Base-by-base conservation (phyloP, 2,329 filamentous ascomycete genomes). In the Aspergillus phoenicis region DNA sequence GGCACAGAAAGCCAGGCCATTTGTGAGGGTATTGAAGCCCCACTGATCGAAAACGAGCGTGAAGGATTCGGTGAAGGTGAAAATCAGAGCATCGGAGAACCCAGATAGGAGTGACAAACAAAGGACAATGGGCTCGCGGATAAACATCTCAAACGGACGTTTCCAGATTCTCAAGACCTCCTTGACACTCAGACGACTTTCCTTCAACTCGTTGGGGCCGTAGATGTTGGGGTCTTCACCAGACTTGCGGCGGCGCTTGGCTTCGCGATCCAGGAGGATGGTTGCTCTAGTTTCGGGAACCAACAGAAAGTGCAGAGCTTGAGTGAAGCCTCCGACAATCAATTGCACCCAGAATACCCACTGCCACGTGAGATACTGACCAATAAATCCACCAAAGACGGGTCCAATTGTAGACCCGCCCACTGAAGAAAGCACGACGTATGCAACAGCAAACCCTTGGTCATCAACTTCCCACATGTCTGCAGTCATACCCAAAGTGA, bases 261-360 rank as follows among this genome's bases (percentile, higher is more conserved):
- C 91, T 60, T 93, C 91, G 2, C 81, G 82, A 78, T 95, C 89
- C 82, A 96, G 87, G 80, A 95, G 83, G 62, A 93, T 85, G 5
- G 89, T 91, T 0, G 87, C 84, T 56, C 91, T 84, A 0, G 91
- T 95, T 75, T 95, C 91, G 1, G 91, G 91, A 1, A 95, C 91
- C 6, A 86, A 81, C 60, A 90, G 70, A 53, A 89, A 79, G 71
- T 93, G 90, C 4, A 90, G 70, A 4, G 85, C 17, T 70, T 93
- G 90, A 2, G 91, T 85, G 36, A 85, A 82, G 8, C 78, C 88
- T n/a, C 91, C 91, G 57, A 94, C 87, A 66, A 93, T 92, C 64
- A 94, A 84, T 75, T 93, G 90, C 62, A 94, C 90, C 91, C 91
- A 95, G 73, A 94, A 93, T 57, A 83, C 86, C 89, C 89, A 93